These are phyloP conservation scores for Linnemannia exigua DNA, from an alignment of 192 early-diverging fungal species.

Conservation along the genomic window DNA sequence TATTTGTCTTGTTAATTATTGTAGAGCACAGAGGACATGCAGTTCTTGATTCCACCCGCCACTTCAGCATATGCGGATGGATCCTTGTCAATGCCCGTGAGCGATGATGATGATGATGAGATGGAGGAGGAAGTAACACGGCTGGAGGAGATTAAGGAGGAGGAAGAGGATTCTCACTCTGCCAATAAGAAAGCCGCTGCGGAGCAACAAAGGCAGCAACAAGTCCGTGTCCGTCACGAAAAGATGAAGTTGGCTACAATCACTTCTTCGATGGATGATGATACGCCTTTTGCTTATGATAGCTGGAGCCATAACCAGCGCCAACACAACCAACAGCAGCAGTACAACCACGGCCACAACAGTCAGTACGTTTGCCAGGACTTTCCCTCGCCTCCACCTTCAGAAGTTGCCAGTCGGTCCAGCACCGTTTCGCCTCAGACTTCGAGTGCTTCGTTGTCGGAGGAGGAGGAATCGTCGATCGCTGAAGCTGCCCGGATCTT, in stretches of 20 bases:
- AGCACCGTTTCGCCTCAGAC: conserved; percentile 52
- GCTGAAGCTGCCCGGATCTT: conserved; percentile 41
- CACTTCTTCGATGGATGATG: conserved; percentile 26
- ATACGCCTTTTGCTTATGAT: neutral
- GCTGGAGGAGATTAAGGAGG: conserved; percentile 47
- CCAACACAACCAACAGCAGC: neutral
- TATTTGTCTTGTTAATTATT: neutral
- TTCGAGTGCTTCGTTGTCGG: conserved; percentile 19
- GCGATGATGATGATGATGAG: conserved; percentile 60
- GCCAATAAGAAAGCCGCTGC: too few species aligned
- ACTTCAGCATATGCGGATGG: conserved; percentile 65
- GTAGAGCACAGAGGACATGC: conserved; percentile 38
- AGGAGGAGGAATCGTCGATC: conserved; percentile 49
- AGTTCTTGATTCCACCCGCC: conserved; percentile 48
- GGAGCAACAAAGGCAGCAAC: neutral
- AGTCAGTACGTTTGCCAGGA: neutral
- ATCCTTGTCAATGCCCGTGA: conserved; percentile 66
- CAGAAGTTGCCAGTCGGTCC: conserved; percentile 33
- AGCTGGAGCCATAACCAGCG: neutral
- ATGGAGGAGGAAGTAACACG: conserved; percentile 26
- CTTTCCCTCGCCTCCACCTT: conserved; percentile 54
- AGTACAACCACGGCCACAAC: neutral
- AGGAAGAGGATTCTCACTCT: conserved; percentile 12
- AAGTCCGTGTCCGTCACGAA: conserved; percentile 22
- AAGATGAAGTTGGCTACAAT: conserved; percentile 47